Percentiles rank a stretch among this genome's conserved stretches.
Conservation (phyloP, 208 protist genomes). For the Trichomonas tenax region DNA sequence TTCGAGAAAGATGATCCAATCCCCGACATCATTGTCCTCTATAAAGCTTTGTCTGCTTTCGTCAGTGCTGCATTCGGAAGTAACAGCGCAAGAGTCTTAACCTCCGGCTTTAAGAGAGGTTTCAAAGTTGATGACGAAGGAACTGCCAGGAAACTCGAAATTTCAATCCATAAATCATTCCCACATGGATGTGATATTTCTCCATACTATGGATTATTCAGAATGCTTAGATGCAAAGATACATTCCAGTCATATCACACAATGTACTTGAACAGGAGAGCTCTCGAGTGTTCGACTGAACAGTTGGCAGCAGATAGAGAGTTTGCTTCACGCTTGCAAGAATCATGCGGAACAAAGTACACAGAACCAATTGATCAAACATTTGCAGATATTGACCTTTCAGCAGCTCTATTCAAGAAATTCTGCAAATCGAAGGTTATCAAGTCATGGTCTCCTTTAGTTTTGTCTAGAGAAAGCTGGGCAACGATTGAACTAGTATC, state of each 20-base stretch:
- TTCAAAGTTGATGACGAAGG: not conserved
- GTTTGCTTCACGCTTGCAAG: not conserved
- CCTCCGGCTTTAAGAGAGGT: not conserved
- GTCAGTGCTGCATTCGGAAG: not conserved
- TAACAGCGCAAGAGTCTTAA: not conserved
- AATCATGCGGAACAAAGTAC: not conserved
- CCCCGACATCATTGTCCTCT: not conserved
- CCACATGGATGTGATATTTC: not conserved
- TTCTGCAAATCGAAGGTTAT: not conserved
- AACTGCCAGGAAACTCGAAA: not conserved
- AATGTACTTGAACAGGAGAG: not conserved
- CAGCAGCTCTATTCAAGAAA: not conserved
- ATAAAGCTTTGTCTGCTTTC: not conserved
- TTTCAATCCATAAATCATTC: not conserved
- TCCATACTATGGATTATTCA: not conserved
- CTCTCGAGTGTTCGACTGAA: not conserved
- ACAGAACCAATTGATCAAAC: not conserved
- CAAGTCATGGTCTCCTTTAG: not conserved
- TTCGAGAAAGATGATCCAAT: not conserved
- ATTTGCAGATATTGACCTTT: not conserved
- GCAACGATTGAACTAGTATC: not conserved
- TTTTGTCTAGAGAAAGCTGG: not conserved
- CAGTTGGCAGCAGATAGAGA: not conserved
- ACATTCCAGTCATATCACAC: not conserved
- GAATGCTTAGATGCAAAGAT: not conserved